phyloP scores from a whole-genome alignment of 169 alveolate species.

The Plasmodium falciparum region DNA sequence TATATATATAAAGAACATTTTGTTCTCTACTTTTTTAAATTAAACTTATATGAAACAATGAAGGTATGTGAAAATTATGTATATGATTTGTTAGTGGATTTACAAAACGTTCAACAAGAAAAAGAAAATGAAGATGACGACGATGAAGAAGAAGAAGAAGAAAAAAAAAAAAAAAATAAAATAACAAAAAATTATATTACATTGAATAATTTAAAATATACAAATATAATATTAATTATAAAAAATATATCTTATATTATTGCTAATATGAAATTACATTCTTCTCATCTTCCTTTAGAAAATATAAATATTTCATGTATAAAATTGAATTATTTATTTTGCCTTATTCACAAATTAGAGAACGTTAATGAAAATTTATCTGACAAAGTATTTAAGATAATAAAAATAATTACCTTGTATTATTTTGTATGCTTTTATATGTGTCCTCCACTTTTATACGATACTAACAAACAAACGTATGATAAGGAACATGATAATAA shows the following conservation, averaged over 20 bases:
- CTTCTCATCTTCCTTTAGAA: too few species aligned
- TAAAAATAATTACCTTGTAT: slow-evolving; percentile 39
- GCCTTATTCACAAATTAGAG: slow-evolving; percentile 12
- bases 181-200: not conserved
- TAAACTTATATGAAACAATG: slow-evolving; percentile 21
- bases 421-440: slow-evolving; percentile 28
- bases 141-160: too few species aligned
- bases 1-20: slow-evolving; percentile 53
- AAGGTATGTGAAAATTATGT: slow-evolving; percentile 8
- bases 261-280: slow-evolving; percentile 29
- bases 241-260: slow-evolving; percentile 44
- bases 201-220: slow-evolving; percentile 9
- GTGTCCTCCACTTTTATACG: slow-evolving; percentile 8
- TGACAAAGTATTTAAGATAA: slow-evolving; percentile 20
- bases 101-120: not conserved
- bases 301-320: not conserved
- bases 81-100: slow-evolving; percentile 2
- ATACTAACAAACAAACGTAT: not conserved
- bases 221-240: slow-evolving; percentile 33
- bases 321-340: slow-evolving; percentile 24
- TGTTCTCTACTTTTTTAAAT: slow-evolving; percentile 28
- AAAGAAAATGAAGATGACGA: too few species aligned
- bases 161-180: not conserved
- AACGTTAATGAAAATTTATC: not conserved
- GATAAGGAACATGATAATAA: not conserved